These are phyloP conservation scores for Pythium rishiriense DNA, from an alignment of 352 stramenopile genomes.

Conservation along the genomic window DNA sequence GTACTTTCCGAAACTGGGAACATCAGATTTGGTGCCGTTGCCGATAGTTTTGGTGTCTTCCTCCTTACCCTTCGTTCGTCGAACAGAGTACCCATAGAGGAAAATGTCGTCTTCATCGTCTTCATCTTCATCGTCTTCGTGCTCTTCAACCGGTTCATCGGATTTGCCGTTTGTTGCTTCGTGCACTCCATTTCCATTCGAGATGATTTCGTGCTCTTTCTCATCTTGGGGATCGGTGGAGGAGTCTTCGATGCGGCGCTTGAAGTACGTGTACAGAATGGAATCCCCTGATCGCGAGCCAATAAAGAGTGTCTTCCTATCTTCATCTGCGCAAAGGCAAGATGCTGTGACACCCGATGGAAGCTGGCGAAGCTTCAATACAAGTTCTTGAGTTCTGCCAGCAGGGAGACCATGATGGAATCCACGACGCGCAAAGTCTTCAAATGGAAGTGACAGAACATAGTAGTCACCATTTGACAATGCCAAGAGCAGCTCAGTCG, in stretches of 20 bases:
- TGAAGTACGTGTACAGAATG: conserved; percentile 55
- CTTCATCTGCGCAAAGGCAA: conserved; percentile 63
- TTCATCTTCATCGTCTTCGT: conserved; percentile 61
- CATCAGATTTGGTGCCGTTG: conserved; percentile 10
- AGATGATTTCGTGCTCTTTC: conserved; percentile 38
- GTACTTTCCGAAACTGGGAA: conserved; percentile 24
- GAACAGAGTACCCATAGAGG: conserved; percentile 54
- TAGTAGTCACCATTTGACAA: conserved; percentile 63
- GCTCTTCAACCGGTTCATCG: conserved; percentile 50
- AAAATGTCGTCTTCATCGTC: conserved; percentile 66
- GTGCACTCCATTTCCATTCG: conserved; percentile 23
- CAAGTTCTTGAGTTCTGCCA: conserved; percentile 23
- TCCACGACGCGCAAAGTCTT: conserved; percentile 45
- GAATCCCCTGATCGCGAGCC: conserved; percentile 82
- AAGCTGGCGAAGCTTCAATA: conserved; percentile 59
- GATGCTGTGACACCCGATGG: conserved; percentile 45
- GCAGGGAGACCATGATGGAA: conserved; percentile 30
- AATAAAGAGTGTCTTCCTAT: conserved; percentile 72
- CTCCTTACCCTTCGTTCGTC: conserved; percentile 18
- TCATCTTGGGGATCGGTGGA: conserved; percentile 16
- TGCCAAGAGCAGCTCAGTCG: conserved; percentile 72
- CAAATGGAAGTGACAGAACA: conserved; percentile 60
- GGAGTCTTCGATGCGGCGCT: conserved; percentile 22
- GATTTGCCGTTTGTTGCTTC: conserved; percentile 28
- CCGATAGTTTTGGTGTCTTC: conserved; percentile 20